Base-by-base conservation (phyloP, 768 basidiomycete genomes). In the Tubosaeta brunneosetosa region DNA sequence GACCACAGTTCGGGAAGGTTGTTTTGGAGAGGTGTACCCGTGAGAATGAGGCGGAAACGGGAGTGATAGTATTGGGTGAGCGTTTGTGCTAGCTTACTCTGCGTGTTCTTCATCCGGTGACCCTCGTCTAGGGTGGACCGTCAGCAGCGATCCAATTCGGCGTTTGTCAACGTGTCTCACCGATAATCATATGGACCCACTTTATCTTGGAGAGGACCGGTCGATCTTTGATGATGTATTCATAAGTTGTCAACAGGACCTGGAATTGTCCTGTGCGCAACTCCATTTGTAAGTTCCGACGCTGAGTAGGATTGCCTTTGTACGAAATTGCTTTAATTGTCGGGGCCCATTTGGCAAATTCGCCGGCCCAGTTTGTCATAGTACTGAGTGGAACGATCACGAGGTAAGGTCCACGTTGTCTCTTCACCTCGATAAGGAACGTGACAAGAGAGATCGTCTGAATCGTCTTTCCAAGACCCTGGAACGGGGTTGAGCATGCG, bases 141-240 rank as follows among this genome's bases (percentile, higher is more conserved):
- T 55, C 31, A 51, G 54, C 44, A 55, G 49, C 10, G 14, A 33
- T 19, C 45, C n/a, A 19, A n/a, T 14, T 19, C 49, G 32, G 34
- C 11, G 13, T 6, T 32, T 33, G 10, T 9, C 9, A 34, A 31
- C 26, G 19, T 29, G 16, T 44, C 80, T 50, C 55, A 88, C 86
- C 93, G 57, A 97, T 94, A 68, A 97, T 95, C 91, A 94, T 95
- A 67, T 97, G 94, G 8, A 94, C 71, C 94, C 94, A 97, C 66
- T 91, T 93, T 61, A 93, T 81, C 73, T 94, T 93, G 71, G 86
- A 84, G 31, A 97, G 75, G 53, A 87, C 69, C 2, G 90, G 89
- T n/a, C 91, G 85, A 69, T 97, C 94, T 74, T 94, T 94, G 79
- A 95, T 97, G 69, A 97, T 93, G 64, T 97, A 97, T 66, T 97